These are phyloP conservation scores for Coleophoma eucalyptorum DNA, from an alignment of 2,329 filamentous ascomycete genomes.

Conservation along the genomic window DNA sequence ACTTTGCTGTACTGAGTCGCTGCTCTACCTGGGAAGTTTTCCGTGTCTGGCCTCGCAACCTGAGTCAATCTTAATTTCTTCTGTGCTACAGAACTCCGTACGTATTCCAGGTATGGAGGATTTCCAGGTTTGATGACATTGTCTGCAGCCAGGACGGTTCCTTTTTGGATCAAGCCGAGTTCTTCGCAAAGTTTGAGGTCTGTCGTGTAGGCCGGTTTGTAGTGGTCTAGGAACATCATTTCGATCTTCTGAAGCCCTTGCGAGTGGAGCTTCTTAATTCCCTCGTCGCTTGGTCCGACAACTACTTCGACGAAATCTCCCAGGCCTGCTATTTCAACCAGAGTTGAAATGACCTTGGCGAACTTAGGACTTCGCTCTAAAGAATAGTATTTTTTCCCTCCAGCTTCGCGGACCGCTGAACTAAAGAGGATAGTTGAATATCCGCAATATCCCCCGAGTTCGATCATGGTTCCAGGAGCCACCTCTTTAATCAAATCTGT, in stretches of 20 bases:
- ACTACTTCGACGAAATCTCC: slow-evolving; percentile 65
- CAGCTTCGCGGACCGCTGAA: slow-evolving; percentile 57
- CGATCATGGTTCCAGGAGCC: slow-evolving; percentile 68
- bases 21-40: slow-evolving; percentile 21
- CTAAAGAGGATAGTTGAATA: slow-evolving; percentile 79
- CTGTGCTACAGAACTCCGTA: slow-evolving; percentile 58
- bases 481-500: slow-evolving; percentile 61
- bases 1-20: slow-evolving; percentile 29
- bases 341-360: slow-evolving; percentile 61
- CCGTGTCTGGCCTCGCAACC: slow-evolving; percentile 39
- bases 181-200: slow-evolving; percentile 78
- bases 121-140: slow-evolving; percentile 72
- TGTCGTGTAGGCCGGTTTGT: slow-evolving; percentile 70
- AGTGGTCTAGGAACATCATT: slow-evolving; percentile 68
- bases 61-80: slow-evolving; percentile 48
- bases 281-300: slow-evolving; percentile 65
- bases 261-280: slow-evolving; percentile 55
- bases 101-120: slow-evolving; percentile 67
- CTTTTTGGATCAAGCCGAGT: slow-evolving; percentile 58
- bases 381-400: slow-evolving; percentile 64
- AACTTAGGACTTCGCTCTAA: slow-evolving; percentile 74
- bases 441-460: slow-evolving; percentile 77
- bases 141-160: slow-evolving; percentile 63
- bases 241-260: slow-evolving; percentile 14
- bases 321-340: slow-evolving; percentile 75